Base-by-base conservation (phyloP, 2,329 filamentous ascomycete genomes). In the Trichoderma guizhouense region DNA sequence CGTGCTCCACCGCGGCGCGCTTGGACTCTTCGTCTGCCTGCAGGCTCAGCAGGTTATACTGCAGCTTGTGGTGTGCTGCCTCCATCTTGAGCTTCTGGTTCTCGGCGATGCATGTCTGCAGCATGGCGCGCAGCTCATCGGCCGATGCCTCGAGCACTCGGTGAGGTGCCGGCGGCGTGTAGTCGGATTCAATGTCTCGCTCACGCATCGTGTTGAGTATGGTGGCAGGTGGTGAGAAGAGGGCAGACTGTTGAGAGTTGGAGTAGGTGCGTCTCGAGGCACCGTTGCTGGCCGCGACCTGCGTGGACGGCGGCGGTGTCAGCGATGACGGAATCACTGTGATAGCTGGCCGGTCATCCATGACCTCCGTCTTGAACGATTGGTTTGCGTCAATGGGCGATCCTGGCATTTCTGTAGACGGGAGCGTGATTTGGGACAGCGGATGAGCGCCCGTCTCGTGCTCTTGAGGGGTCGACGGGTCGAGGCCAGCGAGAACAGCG, bases 21-120 rank as follows among this genome's bases (percentile, higher is more conserved):
- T 97, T 95, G 11, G 93, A 89, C 34, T 94, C 92, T 76, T 97
- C 94, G 63, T 92, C 90, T 69, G 93, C 94, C 78, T 97, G 93
- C 75, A 98, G 90, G 66, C 89, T 90, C 32, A 97, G 87, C 78
- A 98, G 88, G 76, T 92, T 94, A 79, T 95, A 92, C 80, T 98
- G 95, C 69, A 98, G 85, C 82, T 96, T 97, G 83, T 96, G 92
- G 80, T 98, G 95, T 36, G 95, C 93, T 18, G 92, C 91, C 72
- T 95, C 92, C 84, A 94, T 95, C 78, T 96, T 93, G 63, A 91
- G 82, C 76, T 85, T 86, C 60, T 86, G 84, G 73, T 90, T 86
- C 75, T 91, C 87, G 26, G 84, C 84, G 55, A 90, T 81, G 74
- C 84, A 86, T 3, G 81, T 81, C 72, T 88, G 84, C 63, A 91